A percentile compares a stretch with the other conserved stretches of the same genome.
Conservation (phyloP, 495 filamentous ascomycete species). For the Peziza echinospora region DNA sequence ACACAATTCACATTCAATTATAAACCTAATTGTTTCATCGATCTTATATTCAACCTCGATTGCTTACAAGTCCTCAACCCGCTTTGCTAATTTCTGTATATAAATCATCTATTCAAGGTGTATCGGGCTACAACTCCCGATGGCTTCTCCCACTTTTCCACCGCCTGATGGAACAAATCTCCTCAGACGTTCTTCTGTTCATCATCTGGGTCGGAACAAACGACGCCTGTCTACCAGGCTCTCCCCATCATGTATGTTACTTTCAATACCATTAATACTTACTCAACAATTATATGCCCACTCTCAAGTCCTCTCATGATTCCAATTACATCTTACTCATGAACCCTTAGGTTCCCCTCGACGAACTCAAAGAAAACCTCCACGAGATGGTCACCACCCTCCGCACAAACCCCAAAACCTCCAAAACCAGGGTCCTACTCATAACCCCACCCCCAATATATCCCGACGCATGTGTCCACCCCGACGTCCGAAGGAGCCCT, state of each 20-base stretch:
- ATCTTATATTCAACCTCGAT: too few relatives aligned
- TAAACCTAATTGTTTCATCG: too few relatives aligned
- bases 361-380: slow-evolving; percentile 1
- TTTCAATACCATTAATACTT: not conserved
- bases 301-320: too few relatives aligned
- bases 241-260: slow-evolving; percentile 1
- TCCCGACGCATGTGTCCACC: too few relatives aligned
- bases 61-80: too few relatives aligned
- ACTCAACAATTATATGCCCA: too few relatives aligned
- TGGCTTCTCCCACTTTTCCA: slow-evolving; percentile 4
- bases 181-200: slow-evolving; percentile 1
- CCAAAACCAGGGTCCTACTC: not conserved
- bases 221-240: slow-evolving; percentile 5
- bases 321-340: too few relatives aligned
- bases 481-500: not conserved
- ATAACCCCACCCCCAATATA: slow-evolving; percentile 4
- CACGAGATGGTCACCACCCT: slow-evolving; percentile 1
- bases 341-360: slow-evolving; percentile 2
- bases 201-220: slow-evolving; percentile 3
- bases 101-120: not conserved
- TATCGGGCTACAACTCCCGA: slow-evolving; percentile 4
- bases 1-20: not conserved
- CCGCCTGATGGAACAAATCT: not conserved
- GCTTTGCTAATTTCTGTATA: too few relatives aligned
- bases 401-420: not conserved